Base-by-base conservation (phyloP, 1,139 yeast species). In the Petasospora fabianii region DNA sequence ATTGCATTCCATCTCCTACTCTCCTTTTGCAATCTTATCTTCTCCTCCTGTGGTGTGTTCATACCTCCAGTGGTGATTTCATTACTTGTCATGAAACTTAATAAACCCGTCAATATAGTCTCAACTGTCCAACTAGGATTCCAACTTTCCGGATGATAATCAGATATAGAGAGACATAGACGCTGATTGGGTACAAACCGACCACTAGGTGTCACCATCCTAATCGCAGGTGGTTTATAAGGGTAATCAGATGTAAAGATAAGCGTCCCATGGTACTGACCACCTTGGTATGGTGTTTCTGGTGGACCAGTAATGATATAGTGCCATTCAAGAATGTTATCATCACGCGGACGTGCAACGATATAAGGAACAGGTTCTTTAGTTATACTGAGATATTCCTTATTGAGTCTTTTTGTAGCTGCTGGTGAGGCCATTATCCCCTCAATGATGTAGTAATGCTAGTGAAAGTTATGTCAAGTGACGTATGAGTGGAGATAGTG, bases 91-190 rank as follows among this genome's bases (percentile, higher is more conserved):
- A 84, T 83, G 54, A 83, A 84, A 48, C 87, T 79, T 43, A 84
- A 61, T 35, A 84, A 63, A 1, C 92, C 94, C 1, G 78, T 79
- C 48, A 84, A 66, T 20, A 84, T 84, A 0, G 90, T 81, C 24
- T 80, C 69, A 30, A 83, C 90, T 35, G 81, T 75, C 92, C 92
- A 84, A 2, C 86, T 82, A 3, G 94, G 92, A 57, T 84, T 83
- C 94, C 94, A 84, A 2, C 79, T 64, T 54, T 82, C 84, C n/a
- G 90, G 92, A 53, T 84, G 95, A 60, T 72, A 84, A 22, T 68
- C 75, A 44, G 73, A 67, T 62, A 71, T 69, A 24, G 69, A 63
- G 15, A 71, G 55, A 48, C 76, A 71, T 27, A 71, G 58, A 27
- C 71, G 51, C 3, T 64, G 60, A 47, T 69, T 68, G 34, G 71